Conservation (phyloP, 2,329 filamentous ascomycete species). For the Catunica adiposa region DNA sequence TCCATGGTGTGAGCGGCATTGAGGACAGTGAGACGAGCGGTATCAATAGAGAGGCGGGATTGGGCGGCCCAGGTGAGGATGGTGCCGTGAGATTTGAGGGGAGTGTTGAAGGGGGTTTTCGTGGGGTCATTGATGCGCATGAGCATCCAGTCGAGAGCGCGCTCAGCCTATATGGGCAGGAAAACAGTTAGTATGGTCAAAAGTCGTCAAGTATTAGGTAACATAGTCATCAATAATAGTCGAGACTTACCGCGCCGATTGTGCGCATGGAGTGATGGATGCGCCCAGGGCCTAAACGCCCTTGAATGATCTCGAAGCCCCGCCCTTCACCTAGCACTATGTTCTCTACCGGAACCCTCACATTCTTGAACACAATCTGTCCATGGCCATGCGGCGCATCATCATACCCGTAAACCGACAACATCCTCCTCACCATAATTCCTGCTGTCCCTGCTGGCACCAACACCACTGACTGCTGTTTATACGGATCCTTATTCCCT, state of each 20-base stretch:
- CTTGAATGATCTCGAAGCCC: constrained; percentile 97
- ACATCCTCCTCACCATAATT: constrained; percentile 85
- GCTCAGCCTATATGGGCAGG: constrained; percentile 50
- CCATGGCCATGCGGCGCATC: constrained; percentile 97
- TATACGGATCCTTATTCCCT: constrained; percentile 59
- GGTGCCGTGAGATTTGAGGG: constrained; percentile 74
- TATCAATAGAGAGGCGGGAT: constrained; percentile 85
- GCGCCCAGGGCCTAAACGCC: constrained; percentile 81
- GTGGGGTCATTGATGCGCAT: constrained; percentile 80
- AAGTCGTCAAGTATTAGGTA: no score
- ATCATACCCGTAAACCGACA: constrained; percentile 88
- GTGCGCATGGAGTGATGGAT: constrained; percentile 97
- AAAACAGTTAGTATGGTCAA: no score
- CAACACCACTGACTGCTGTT: constrained; percentile 82
- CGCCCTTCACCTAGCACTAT: constrained; percentile 85
- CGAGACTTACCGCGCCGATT: constrained; percentile 55
- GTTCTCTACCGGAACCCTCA: constrained; percentile 68
- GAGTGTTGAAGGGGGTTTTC: constrained; percentile 84
- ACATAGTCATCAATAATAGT: no score
- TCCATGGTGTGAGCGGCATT: constrained; percentile 96
- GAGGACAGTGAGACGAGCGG: constrained; percentile 73
- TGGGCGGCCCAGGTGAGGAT: constrained; percentile 90
- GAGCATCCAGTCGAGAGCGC: constrained; percentile 86
- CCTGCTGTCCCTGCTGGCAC: constrained; percentile 69
- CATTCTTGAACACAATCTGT: constrained; percentile 76